Conservation (phyloP, 129 eudicot species). For the Artemisia argyi region DNA sequence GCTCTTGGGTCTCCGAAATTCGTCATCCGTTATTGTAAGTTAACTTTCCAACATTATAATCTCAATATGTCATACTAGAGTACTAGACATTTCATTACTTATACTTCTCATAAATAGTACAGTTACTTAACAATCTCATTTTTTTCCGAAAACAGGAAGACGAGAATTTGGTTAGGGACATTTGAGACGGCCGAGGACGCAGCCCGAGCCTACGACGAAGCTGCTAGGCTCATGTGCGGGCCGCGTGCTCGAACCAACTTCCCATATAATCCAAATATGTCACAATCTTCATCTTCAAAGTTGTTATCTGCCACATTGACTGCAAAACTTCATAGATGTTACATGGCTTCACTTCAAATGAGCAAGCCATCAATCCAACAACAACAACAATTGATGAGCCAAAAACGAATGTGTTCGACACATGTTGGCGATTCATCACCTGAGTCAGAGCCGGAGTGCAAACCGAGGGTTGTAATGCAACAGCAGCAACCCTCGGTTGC, state of each 20-base stretch:
- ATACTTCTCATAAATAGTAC: neutral
- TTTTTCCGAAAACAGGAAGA: constrained; percentile 47
- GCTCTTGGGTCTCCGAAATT: constrained; percentile 94
- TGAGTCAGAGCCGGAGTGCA: constrained; percentile 14
- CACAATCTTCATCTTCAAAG: constrained; percentile 53
- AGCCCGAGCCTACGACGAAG: constrained; percentile 85
- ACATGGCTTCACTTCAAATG: constrained; percentile 76
- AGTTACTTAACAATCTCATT: constrained; percentile 10
- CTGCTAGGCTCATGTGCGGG: constrained; percentile 88
- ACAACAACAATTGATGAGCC: constrained; percentile 36
- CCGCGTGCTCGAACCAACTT: constrained; percentile 75
- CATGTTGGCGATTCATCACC: constrained; percentile 23
- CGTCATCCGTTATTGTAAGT: constrained; percentile 85
- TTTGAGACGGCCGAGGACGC: constrained; percentile 90
- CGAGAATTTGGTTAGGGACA: constrained; percentile 85
- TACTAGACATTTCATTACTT: neutral
- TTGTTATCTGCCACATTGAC: constrained; percentile 75
- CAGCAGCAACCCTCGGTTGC: constrained; percentile 23
- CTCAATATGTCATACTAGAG: neutral
- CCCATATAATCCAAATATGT: constrained; percentile 57
- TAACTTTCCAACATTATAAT: neutral
- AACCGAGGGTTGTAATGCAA: constrained; percentile 33
- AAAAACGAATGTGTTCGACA: constrained; percentile 22
- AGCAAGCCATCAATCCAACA: constrained; percentile 42
- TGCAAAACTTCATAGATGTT: constrained; percentile 72